A percentile compares a stretch with the other conserved stretches of the same genome.
Conservation (phyloP, 2,329 filamentous ascomycete species). For the Monosporascus sp. region DNA sequence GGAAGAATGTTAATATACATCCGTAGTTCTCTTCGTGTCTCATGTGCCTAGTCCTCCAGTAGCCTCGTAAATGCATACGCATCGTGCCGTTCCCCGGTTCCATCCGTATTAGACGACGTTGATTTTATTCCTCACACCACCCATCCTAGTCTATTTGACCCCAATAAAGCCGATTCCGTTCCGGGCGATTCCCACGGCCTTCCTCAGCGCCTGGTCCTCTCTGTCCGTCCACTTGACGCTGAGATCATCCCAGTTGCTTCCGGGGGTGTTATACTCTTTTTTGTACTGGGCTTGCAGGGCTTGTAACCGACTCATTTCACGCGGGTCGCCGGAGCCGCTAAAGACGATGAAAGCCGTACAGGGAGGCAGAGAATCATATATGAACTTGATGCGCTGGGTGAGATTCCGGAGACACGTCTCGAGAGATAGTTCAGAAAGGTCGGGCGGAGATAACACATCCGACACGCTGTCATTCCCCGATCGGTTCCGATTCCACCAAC, state of each 20-base stretch:
- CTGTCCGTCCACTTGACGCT: conserved; percentile 63
- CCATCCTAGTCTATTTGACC: conserved; percentile 46
- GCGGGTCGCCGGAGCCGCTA: conserved; percentile 63
- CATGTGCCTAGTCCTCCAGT: not conserved
- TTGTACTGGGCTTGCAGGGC: conserved; percentile 55
- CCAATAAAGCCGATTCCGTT: conserved; percentile 60
- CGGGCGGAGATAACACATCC: conserved; percentile 26
- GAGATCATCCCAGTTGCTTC: conserved; percentile 61
- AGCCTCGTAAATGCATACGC: not conserved
- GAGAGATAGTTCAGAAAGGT: conserved; percentile 29
- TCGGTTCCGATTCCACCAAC: conserved; percentile 62
- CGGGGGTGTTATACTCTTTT: conserved; percentile 58
- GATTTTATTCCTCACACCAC: not conserved
- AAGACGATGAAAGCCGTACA: conserved; percentile 62
- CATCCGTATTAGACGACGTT: not conserved
- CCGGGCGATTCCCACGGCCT: conserved; percentile 51
- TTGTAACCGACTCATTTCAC: conserved; percentile 59
- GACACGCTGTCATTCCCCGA: conserved; percentile 25
- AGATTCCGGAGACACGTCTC: conserved; percentile 42
- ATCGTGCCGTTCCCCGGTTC: not conserved
- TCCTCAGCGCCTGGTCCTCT: conserved; percentile 58
- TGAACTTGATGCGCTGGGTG: conserved; percentile 44
- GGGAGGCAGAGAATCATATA: conserved; percentile 55
- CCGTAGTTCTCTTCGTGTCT: not conserved
- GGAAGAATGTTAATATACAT: not conserved